Evolutionary conservation across 208 protist genomes (phyloP), one percentile per base, ranked within the genome.

Genomic region (Herpetomonas samuelpessoai): DNA sequence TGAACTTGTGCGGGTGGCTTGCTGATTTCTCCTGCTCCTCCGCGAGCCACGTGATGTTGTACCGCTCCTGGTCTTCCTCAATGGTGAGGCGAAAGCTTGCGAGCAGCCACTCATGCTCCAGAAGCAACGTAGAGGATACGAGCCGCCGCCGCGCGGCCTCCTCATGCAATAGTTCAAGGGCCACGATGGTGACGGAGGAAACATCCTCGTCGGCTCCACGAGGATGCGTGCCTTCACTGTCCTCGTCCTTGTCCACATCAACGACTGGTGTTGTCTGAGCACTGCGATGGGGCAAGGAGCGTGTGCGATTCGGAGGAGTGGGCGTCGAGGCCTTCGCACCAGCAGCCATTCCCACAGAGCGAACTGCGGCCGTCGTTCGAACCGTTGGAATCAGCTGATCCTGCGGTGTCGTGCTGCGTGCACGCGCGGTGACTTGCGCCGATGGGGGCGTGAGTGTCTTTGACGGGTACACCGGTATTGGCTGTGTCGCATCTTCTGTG

Each of bases 21-120:
- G 83, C 79, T 2, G 85, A 90, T 54, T 76, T 80, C 51, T 64
- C 73, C 72, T 93, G 90, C 71, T 92, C 82, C 52, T 81, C 81
- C 16, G 65, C 79, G 2, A 93, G 72, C 90, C 90, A 96, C 27
- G 68, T 76, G 44, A 92, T 74, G 65, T 79, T 74, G 55, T 81
- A 83, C 28, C 90, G 74, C 55, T 83, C 84, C 57, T 87, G 71
- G 41, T 88, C 75, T 68, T 96, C 86, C 49, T 80, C 75, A 21
- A 86, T 68, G 26, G 63, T 52, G n/a, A 93, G 54, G 7, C 78
- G 68, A 41, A 91, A 71, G 41, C 65, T 69, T 21, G 57, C 68
- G 9, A 93, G 58, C 26, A 88, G 65, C 70, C 79, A 91, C 24
- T 61, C 62, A 25, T 88, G 79, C 71, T 92, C 78, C 3, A 91